Conservation (phyloP, 352 stramenopile species). For the Elongisporangium prolatum region DNA sequence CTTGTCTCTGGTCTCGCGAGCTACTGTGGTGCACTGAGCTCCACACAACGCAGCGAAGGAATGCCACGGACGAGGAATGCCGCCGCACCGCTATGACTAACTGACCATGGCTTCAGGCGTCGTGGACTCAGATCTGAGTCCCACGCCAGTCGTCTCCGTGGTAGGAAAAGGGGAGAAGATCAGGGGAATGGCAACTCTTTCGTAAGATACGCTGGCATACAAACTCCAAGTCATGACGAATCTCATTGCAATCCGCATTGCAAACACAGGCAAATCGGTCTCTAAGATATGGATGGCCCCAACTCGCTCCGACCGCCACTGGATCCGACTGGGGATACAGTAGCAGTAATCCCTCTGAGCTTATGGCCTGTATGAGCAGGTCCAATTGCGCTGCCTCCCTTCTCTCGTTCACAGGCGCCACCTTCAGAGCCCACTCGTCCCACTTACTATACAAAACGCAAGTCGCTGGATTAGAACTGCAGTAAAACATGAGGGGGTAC, state of each 20-base stretch:
- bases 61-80: background rate
- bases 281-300: background rate
- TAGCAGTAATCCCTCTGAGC: background rate
- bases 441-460: background rate
- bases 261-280: background rate
- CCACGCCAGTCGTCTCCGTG: background rate
- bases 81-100: background rate
- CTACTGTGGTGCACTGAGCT: background rate
- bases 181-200: background rate
- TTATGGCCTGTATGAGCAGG: background rate
- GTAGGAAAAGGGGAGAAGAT: background rate
- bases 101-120: background rate
- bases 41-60: background rate
- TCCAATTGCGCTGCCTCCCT: background rate
- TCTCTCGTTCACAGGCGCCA: background rate
- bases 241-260: background rate
- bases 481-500: background rate
- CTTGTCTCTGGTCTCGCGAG: background rate
- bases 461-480: background rate
- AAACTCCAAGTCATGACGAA: background rate
- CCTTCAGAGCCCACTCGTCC: background rate
- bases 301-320: background rate
- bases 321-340: background rate
- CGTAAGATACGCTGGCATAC: background rate
- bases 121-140: background rate